phyloP scores from a whole-genome alignment of 1,284 basidiomycete genomes.

The Thecaphora thlaspeos region DNA sequence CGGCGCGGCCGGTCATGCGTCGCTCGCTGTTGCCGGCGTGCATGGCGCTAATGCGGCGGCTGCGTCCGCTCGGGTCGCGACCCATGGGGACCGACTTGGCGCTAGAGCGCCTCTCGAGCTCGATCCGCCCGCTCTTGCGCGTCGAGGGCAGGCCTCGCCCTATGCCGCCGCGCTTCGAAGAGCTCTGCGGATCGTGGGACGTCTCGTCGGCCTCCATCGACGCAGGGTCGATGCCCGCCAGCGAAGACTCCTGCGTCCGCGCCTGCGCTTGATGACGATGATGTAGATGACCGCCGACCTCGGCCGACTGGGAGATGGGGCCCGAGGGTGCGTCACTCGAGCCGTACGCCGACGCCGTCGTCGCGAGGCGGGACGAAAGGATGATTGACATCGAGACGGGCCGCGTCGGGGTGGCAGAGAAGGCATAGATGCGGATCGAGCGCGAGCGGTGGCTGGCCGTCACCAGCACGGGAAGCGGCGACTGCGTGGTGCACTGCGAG shows the following conservation, averaged over 20 bases:
- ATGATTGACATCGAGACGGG: constrained; percentile 21
- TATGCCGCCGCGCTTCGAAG: neutral
- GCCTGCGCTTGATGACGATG: too few relatives aligned
- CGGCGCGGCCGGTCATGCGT: constrained; percentile 16
- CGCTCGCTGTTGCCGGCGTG: constrained; percentile 22
- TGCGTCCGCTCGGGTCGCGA: constrained; percentile 30
- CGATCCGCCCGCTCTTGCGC: constrained; percentile 19
- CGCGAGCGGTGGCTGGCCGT: constrained; percentile 16
- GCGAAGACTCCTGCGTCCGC: too few relatives aligned
- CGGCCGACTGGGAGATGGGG: neutral
- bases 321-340: too few relatives aligned
- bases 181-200: neutral
- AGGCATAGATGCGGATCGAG: constrained; percentile 35
- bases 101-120: constrained; percentile 24
- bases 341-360: too few relatives aligned
- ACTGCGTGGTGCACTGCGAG: constrained; percentile 2
- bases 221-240: too few relatives aligned
- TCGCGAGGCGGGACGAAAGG: constrained; percentile 14
- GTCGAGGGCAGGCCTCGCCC: constrained; percentile 25
- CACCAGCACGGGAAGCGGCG: constrained; percentile 19
- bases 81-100: constrained; percentile 22
- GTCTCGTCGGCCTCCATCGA: too few relatives aligned
- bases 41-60: constrained; percentile 35
- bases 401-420: constrained; percentile 16
- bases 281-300: too few relatives aligned